Evolutionary conservation across 495 filamentous ascomycete species (phyloP), one percentile per base, ranked within the genome.

Genomic region (Trichoderma reesei): DNA sequence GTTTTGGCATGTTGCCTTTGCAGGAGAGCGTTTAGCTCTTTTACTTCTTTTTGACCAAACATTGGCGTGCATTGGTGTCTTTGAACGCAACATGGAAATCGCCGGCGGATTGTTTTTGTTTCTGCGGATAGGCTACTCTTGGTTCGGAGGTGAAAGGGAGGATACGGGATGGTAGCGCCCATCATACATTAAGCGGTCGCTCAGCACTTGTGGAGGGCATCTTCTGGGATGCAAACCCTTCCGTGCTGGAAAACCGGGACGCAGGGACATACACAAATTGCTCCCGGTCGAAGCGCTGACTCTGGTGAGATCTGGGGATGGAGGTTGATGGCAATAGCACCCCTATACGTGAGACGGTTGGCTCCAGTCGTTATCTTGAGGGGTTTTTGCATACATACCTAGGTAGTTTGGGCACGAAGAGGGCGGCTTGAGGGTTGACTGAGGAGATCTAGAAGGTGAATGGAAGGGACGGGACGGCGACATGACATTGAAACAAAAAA

Each of bases 1-100:
- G 31, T 56, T 26, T 56, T 13, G 11, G 11, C 51, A 14, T 56
- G 10, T 34, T 56, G 51, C 51, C 8, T 56, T 1, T 56, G 51
- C 51, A 33, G 11, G 11, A 33, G 51, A 11, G 51, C 31, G 3
- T 14, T 34, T 0, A 14, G 18, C 51, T 13, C 31, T 8, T 56
- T 56, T 56, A 14, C 11, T 36, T 14, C 51, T 56, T 56, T 13
- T 56, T 56, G 33, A 33, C 34, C 11, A 26, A 56, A 34, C 13
- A 56, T 56, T 34, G 51, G 51, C 51, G 51, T 56, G 51, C 51
- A 56, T 56, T 34, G 31, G 31, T 56, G 51, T 39, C 51, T 56
- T 56, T 56, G 13, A 31, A 20, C 34, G 31, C 51, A 56, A 56
- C 51, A 34, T 34, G 16, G 34, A 26, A n/a, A 31, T 34, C 8